phyloP scores from a whole-genome alignment of 164 flowering plant genomes.

The Macadamia tetraphylla region DNA sequence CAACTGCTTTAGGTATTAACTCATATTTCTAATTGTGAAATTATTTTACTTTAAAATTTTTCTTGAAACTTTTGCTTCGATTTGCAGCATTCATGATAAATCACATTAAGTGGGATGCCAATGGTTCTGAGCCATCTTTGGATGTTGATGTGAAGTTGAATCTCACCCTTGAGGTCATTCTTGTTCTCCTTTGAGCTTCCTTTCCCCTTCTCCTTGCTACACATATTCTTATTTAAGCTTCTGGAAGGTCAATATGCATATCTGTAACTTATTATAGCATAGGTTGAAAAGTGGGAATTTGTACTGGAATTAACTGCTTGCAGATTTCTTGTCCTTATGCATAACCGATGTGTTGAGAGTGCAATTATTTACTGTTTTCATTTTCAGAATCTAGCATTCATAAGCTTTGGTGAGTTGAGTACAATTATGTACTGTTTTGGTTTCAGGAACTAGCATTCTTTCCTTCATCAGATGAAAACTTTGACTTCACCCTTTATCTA shows the following conservation, averaged over 20 bases:
- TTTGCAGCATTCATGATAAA: slow-evolving; percentile 69
- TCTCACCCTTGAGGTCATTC: slow-evolving; percentile 59
- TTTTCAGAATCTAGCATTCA: no score
- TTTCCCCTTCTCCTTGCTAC: no score
- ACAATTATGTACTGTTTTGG: neutral
- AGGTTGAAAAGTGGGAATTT: neutral
- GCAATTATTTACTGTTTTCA: neutral
- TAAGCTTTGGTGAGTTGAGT: no score
- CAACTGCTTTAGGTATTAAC: no score
- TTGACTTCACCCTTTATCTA: neutral
- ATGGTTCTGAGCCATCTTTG: slow-evolving; percentile 42
- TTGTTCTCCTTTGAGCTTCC: slow-evolving; percentile 1
- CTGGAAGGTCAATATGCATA: neutral
- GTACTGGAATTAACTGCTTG: neutral
- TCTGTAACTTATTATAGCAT: neutral
- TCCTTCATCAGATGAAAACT: no score
- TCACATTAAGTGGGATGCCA: slow-evolving; percentile 54
- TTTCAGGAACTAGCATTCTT: no score
- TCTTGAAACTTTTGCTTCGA: slow-evolving; percentile 4
- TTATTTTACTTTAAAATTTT: neutral
- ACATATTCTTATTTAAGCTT: slow-evolving; percentile 1
- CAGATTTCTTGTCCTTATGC: neutral
- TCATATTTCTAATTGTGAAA: neutral
- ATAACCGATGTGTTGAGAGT: neutral
- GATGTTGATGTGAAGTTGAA: slow-evolving; percentile 58